phyloP scores from a whole-genome alignment of 2,329 filamentous ascomycete species.

The Clarireedia homoeocarpa region DNA sequence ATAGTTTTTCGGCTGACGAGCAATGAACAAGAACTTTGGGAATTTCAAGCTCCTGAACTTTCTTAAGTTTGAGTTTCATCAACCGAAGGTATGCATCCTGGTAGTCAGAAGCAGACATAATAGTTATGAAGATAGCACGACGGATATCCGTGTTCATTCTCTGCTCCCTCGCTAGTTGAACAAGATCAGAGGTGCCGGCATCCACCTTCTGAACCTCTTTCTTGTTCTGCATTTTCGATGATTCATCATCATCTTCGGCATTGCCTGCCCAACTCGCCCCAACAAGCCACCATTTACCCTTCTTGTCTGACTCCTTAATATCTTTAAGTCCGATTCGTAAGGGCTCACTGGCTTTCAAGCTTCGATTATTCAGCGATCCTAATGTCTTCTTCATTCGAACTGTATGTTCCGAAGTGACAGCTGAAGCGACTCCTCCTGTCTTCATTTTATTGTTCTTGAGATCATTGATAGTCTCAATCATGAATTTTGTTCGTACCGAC shows the following conservation, averaged over 20 bases:
- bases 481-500: conserved; percentile 87
- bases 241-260: conserved; percentile 23
- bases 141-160: conserved; percentile 32
- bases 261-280: conserved; percentile 77
- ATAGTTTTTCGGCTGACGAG: conserved; percentile 69
- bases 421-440: conserved; percentile 60
- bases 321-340: conserved; percentile 75
- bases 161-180: conserved; percentile 30
- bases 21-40: conserved; percentile 84
- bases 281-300: conserved; percentile 97
- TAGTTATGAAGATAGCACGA: conserved; percentile 78
- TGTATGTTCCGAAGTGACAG: conserved; percentile 71
- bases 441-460: conserved; percentile 92
- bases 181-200: conserved; percentile 26
- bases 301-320: conserved; percentile 74
- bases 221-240: neutral
- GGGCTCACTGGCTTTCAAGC: conserved; percentile 68
- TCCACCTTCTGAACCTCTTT: conserved; percentile 27
- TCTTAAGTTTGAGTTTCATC: conserved; percentile 76
- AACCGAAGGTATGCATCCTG: conserved; percentile 77
- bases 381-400: conserved; percentile 84
- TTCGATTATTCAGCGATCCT: conserved; percentile 63
- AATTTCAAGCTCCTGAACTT: conserved; percentile 77
- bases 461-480: conserved; percentile 94
- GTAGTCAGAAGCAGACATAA: conserved; percentile 78